Evolutionary conservation across 805 yeast genomes (phyloP).

Genomic region (Candida palmyrensis): DNA sequence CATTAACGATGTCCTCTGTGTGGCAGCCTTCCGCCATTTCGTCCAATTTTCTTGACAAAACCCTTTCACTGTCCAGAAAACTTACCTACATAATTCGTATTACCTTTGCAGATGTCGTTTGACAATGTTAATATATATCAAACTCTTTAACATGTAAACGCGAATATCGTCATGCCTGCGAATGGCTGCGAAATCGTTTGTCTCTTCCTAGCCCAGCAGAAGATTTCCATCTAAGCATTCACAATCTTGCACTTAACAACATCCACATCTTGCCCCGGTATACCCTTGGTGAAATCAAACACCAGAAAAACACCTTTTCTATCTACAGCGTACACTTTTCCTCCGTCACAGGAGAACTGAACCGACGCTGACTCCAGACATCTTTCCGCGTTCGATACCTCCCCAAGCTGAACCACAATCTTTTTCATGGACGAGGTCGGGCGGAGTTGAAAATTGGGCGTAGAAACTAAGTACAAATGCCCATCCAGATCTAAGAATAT

Average conservation of each 20-base stretch:
- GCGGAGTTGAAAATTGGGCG: constrained; percentile 41
- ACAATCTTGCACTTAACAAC: constrained; percentile 64
- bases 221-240: constrained; percentile 13
- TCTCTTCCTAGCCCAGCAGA: no score
- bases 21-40: no score
- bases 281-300: constrained; percentile 84
- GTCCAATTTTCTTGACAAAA: no score
- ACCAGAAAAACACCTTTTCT: constrained; percentile 74
- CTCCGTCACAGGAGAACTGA: constrained; percentile 75
- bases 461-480: constrained; percentile 59
- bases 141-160: no score
- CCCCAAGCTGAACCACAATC: constrained; percentile 65
- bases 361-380: constrained; percentile 75
- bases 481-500: constrained; percentile 82
- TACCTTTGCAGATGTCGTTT: no score
- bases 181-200: no score
- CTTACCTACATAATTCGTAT: no score
- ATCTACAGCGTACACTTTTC: constrained; percentile 69
- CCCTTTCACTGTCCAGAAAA: no score
- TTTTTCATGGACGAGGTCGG: constrained; percentile 23
- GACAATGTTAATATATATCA: no score
- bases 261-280: constrained; percentile 61
- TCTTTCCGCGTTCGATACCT: constrained; percentile 70
- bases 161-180: no score
- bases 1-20: no score